A percentile compares a stretch with the other conserved stretches of the same genome.
Evolutionary conservation across 1,139 yeast genomes (phyloP).

Genomic region (Tardiomyces blankii): DNA sequence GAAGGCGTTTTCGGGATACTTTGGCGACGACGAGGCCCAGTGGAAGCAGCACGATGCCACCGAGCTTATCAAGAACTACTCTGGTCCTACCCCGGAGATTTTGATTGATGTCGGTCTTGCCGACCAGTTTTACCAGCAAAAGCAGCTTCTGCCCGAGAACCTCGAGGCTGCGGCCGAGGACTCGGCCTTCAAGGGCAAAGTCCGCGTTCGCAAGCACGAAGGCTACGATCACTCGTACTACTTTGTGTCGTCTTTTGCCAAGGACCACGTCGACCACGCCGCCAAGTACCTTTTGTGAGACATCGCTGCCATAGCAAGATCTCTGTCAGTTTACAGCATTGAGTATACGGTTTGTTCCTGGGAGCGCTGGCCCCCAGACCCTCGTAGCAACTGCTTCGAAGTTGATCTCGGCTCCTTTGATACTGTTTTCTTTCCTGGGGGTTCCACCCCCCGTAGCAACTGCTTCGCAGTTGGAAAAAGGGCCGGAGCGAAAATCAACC

Average conservation of each 20-base stretch:
- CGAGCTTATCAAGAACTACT: constrained; percentile 47
- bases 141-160: constrained; percentile 71
- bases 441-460: no score
- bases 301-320: no score
- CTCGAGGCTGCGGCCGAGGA: constrained; percentile 51
- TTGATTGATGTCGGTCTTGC: constrained; percentile 75
- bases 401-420: no score
- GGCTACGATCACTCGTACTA: constrained; percentile 91
- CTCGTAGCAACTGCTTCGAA: no score
- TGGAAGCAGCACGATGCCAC: constrained; percentile 83
- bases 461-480: no score
- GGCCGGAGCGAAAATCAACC: no score
- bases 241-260: constrained; percentile 71
- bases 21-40: constrained; percentile 44
- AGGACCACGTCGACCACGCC: constrained; percentile 79
- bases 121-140: constrained; percentile 58
- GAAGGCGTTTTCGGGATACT: constrained; percentile 69
- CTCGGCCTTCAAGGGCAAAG: constrained; percentile 48
- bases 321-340: no score
- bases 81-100: constrained; percentile 46
- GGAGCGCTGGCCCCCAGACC: no score
- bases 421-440: no score
- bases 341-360: no score
- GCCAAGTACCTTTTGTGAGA: constrained; percentile 45
- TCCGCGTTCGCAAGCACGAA: constrained; percentile 54